Conservation (phyloP, 1,139 yeast genomes). For the Hemisphaericaspora lyxosophila region DNA sequence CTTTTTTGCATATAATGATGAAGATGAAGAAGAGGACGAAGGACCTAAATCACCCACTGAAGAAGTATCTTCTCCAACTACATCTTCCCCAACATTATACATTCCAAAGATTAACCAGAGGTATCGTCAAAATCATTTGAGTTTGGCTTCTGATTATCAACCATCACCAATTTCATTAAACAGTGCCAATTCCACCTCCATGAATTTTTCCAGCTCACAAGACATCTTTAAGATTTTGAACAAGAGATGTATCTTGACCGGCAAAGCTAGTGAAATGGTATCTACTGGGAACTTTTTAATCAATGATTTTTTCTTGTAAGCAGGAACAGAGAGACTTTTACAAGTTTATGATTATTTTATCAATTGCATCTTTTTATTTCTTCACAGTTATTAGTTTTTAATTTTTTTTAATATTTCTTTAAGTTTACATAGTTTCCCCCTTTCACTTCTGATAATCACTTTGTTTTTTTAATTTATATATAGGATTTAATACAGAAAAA, state of each 20-base stretch:
- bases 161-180: neutral
- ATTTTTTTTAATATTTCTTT: too few species aligned
- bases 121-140: conserved; percentile 43
- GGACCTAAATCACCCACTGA: conserved; percentile 4
- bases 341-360: neutral
- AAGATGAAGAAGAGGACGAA: conserved; percentile 11
- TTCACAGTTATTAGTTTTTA: neutral
- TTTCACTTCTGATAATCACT: too few species aligned
- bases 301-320: conserved; percentile 47
- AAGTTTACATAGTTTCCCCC: too few species aligned
- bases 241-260: conserved; percentile 46
- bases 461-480: too few species aligned
- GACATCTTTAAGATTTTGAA: conserved; percentile 39
- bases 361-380: conserved; percentile 1
- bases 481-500: too few species aligned
- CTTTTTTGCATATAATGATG: conserved; percentile 36
- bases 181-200: neutral
- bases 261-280: conserved; percentile 57
- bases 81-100: conserved; percentile 19
- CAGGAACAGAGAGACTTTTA: too few species aligned
- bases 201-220: conserved; percentile 11
- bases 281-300: conserved; percentile 49
- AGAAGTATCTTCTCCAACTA: conserved; percentile 14
- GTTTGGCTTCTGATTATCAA: conserved; percentile 32
- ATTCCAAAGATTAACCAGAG: conserved; percentile 31